Percentiles rank a stretch among this genome's conserved stretches.
Conservation (phyloP, 2,329 filamentous ascomycete species). For the Ophiocordyceps camponoti-saundersi region DNA sequence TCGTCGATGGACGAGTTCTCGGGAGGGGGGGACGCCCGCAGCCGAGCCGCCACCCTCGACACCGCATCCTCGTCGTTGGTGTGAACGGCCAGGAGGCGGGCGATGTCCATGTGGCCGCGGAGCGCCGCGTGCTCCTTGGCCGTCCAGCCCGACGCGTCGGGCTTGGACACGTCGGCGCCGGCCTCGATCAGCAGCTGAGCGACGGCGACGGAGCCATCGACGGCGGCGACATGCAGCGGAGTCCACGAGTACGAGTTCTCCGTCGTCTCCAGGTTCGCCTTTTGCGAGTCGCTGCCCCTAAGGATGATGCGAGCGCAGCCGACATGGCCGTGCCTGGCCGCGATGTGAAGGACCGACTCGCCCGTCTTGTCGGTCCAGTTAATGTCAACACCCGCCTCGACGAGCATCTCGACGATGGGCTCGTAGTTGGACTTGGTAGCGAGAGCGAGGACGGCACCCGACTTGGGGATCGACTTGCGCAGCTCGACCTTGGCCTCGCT, state of each 20-base stretch:
- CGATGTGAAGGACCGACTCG: slow-evolving; percentile 83
- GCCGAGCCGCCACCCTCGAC: slow-evolving; percentile 6
- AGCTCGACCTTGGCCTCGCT: slow-evolving; percentile 44
- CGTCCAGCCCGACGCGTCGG: slow-evolving; percentile 85
- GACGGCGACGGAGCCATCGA: slow-evolving; percentile 66
- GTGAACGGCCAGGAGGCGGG: slow-evolving; percentile 46
- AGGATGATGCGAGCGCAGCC: slow-evolving; percentile 67
- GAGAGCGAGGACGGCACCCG: slow-evolving; percentile 71
- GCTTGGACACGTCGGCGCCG: slow-evolving; percentile 56
- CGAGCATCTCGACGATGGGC: slow-evolving; percentile 69
- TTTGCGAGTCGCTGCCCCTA: slow-evolving; percentile 51
- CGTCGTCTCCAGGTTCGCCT: slow-evolving; percentile 55
- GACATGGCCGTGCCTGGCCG: slow-evolving; percentile 71
- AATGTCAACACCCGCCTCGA: slow-evolving; percentile 79
- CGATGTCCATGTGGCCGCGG: slow-evolving; percentile 73
- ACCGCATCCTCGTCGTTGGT: slow-evolving; percentile 13
- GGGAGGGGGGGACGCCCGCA: slow-evolving; percentile 12
- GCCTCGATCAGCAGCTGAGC: slow-evolving; percentile 63
- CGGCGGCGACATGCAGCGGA: slow-evolving; percentile 80
- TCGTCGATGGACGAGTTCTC: slow-evolving; percentile 45
- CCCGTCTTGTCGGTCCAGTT: slow-evolving; percentile 85
- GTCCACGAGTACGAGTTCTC: slow-evolving; percentile 90
- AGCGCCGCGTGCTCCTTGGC: slow-evolving; percentile 85
- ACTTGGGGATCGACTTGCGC: slow-evolving; percentile 58
- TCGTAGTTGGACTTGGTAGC: slow-evolving; percentile 80